Conservation (phyloP, 768 basidiomycete genomes). For the Tubosaeta sp. region DNA sequence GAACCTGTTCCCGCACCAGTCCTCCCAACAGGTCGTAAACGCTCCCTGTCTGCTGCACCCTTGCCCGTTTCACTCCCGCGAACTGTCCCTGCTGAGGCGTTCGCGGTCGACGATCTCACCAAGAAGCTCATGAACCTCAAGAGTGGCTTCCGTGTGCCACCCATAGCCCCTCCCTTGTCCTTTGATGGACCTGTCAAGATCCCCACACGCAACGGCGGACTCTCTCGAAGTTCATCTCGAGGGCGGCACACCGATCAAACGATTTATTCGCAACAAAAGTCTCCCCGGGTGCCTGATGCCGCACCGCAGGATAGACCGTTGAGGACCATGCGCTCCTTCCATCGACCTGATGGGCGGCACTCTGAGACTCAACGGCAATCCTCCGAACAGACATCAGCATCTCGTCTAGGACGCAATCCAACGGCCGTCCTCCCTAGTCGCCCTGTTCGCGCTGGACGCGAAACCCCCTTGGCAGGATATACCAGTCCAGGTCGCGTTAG, state of each 20-base stretch:
- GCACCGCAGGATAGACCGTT: slow-evolving; percentile 30
- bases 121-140: slow-evolving; percentile 54
- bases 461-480: slow-evolving; percentile 3
- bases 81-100: slow-evolving; percentile 34
- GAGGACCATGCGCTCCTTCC: slow-evolving; percentile 59
- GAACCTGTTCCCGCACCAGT: slow-evolving; percentile 24
- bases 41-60: slow-evolving; percentile 28
- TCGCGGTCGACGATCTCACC: slow-evolving; percentile 57
- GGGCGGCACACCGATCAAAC: slow-evolving; percentile 12
- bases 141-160: slow-evolving; percentile 17
- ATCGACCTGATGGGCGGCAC: slow-evolving; percentile 39
- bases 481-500: slow-evolving; percentile 24
- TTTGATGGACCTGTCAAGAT: slow-evolving; percentile 9
- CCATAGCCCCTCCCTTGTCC: slow-evolving; percentile 6
- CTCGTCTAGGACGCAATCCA: slow-evolving; percentile 34
- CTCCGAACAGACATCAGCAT: slow-evolving; percentile 25
- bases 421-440: slow-evolving; percentile 25
- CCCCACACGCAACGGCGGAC: slow-evolving; percentile 4
- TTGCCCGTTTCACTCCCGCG: slow-evolving; percentile 21
- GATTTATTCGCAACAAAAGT: slow-evolving; percentile 17
- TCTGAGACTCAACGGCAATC: slow-evolving; percentile 35
- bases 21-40: slow-evolving; percentile 36
- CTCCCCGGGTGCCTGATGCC: slow-evolving; percentile 17
- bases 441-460: slow-evolving; percentile 15
- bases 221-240: slow-evolving; percentile 24